Percentiles rank a stretch among this genome's conserved stretches.
Evolutionary conservation across 1,139 yeast species (phyloP).

Genomic region (Citeromyces hawaiiensis): DNA sequence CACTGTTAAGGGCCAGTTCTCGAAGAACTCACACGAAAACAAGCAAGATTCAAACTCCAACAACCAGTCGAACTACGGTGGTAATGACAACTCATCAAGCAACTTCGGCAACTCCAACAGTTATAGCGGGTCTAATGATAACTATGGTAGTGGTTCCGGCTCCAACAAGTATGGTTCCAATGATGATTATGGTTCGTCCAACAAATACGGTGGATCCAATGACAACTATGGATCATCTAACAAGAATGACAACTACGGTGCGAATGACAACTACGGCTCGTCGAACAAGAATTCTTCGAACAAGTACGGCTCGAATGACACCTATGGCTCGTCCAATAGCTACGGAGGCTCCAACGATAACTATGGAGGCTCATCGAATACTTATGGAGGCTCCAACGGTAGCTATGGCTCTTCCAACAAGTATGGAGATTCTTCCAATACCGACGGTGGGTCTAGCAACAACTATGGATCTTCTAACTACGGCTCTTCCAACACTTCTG

Average conservation of each 20-base stretch:
- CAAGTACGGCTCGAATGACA: too few species aligned
- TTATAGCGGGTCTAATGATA: slow-evolving; percentile 1
- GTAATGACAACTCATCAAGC: slow-evolving; percentile 9
- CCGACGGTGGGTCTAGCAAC: neutral
- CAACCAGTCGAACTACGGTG: slow-evolving; percentile 11
- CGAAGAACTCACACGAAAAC: slow-evolving; percentile 6
- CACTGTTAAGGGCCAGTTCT: slow-evolving; percentile 2
- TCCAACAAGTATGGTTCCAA: neutral
- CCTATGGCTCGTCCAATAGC: neutral
- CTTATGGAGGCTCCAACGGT: slow-evolving; percentile 3
- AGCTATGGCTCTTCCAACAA: neutral
- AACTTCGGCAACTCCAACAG: slow-evolving; percentile 7
- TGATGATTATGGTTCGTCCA: neutral
- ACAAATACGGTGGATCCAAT: slow-evolving; percentile 1
- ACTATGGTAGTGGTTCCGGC: slow-evolving; percentile 1
- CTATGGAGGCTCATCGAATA: slow-evolving; percentile 6
- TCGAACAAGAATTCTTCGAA: slow-evolving; percentile 1
- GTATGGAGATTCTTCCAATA: too few species aligned
- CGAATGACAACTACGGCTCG: slow-evolving; percentile 7
- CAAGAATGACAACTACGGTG: slow-evolving; percentile 5
- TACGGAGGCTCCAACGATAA: slow-evolving; percentile 5
- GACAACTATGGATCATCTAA: slow-evolving; percentile 8
- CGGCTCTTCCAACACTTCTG: neutral
- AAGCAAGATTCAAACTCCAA: slow-evolving; percentile 7
- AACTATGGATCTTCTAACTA: too few species aligned